These are phyloP conservation scores for Pyrenochaeta sp. DNA, from an alignment of 2,329 filamentous ascomycete genomes.

Conservation along the genomic window DNA sequence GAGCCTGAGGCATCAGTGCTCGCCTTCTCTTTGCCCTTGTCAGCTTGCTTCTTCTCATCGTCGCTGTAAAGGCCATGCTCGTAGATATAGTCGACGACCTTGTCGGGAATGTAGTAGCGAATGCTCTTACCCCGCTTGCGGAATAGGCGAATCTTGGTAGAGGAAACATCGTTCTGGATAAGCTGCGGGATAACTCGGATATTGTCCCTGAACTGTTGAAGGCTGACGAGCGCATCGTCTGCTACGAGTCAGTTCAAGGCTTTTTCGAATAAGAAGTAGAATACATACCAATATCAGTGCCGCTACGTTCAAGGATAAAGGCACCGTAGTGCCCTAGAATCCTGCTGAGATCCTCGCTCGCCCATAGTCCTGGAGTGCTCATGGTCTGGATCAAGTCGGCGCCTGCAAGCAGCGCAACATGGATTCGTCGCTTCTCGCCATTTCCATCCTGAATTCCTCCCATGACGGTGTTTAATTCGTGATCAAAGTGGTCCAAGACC, in stretches of 20 bases:
- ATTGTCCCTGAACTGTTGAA: conserved; percentile 85
- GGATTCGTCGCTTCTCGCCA: conserved; percentile 72
- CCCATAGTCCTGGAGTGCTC: conserved; percentile 74
- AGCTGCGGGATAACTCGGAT: conserved; percentile 89
- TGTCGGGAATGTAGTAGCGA: conserved; percentile 52
- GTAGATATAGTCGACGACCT: conserved; percentile 52
- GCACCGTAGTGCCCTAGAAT: conserved; percentile 85
- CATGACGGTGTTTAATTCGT: conserved; percentile 83
- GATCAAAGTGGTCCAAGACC: conserved; percentile 88
- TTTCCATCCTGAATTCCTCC: conserved; percentile 76
- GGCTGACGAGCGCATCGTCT: conserved; percentile 82
- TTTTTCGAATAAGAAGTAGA: background rate
- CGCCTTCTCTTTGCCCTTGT: conserved; percentile 45
- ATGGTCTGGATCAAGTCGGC: conserved; percentile 62
- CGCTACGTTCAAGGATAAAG: conserved; percentile 86
- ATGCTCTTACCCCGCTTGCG: conserved; percentile 53
- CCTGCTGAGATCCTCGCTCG: conserved; percentile 81
- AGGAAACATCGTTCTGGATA: conserved; percentile 86
- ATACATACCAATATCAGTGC: conserved; percentile 74
- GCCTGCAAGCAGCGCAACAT: conserved; percentile 83
- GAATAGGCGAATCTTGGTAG: conserved; percentile 82
- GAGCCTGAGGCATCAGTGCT: conserved; percentile 32
- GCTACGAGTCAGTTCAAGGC: conserved; percentile 16
- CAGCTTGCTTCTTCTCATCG: conserved; percentile 47
- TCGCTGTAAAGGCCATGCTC: conserved; percentile 50